Base-by-base conservation (phyloP, 495 filamentous ascomycete genomes). In the Mytilinidion resinicola region DNA sequence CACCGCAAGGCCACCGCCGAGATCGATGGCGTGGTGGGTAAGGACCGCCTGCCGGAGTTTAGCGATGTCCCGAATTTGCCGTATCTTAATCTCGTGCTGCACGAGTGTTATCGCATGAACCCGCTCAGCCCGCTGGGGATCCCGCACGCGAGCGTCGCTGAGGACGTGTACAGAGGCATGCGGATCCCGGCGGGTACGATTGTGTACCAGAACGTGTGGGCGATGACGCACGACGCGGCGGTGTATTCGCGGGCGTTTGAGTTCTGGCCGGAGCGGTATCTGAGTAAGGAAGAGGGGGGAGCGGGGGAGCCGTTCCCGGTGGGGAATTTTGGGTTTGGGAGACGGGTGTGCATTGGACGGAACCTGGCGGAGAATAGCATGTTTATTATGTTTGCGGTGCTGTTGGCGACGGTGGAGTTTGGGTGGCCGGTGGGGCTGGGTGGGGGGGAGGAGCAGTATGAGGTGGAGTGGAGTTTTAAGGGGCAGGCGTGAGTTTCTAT, bases 251-350 rank as follows among this genome's bases (percentile, higher is more conserved):
- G 75, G 10, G 75, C 76, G 11, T 70, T 72, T 15, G 53, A 55
- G 0, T 80, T 79, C 52, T 70, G 72, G 46, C 77, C 78, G 0
- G 76, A 80, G 41, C 61, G 77, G 41, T 82, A 76, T 37, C 62
- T 75, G 14, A 63, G 74, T 0, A 61, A 63, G 17, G 67, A 70
- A 10, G 64, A 78, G 43, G 78, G 79, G 0, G 79, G 78, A 0
- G 67, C 63, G 15, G 80, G 73, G 0, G 78, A 82, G 55, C 76
- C 77, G 4, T 59, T 79, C 12, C 75, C 75, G 0, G 67, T 76
- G 15, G 78, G 77, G 0, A 76, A 74, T 1, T 82, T 81, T 66
- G 80, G 80, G 1, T 82, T 82, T 67, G 80, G 79, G 0, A 43
- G 72, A 15, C 39, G 70, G 25, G 21, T 57, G 9, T 57, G 55